Base-by-base conservation (phyloP, 176 grass and related monocot species). In the Oryza meridionalis region DNA sequence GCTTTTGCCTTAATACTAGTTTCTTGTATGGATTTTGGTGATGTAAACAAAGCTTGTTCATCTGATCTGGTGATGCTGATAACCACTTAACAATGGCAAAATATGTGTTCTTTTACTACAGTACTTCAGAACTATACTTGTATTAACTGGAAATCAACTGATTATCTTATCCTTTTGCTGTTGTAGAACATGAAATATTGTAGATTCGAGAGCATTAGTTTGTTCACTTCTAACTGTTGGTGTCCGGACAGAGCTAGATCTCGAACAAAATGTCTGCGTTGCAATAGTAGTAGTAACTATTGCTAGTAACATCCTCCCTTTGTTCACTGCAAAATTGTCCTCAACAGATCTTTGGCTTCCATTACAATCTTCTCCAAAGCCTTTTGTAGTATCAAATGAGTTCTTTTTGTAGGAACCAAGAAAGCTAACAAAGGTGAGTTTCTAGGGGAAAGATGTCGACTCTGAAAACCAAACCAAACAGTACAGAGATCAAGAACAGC, bases 21-120 rank as follows among this genome's bases (percentile, higher is more conserved):
- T 62, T 46, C 4, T 2, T 86, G 79, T 75, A 50, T 70, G 84
- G 69, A 75, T 86, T 78, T 83, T 83, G 67, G 10, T 78, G 70
- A 43, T 81, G 82, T 77, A 81, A 85, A 71, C 70, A 26, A 26
- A 45, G 25, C 59, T 68, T 75, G 67, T 83, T 78, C 46, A 78
- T 82, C 25, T 67, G 19, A 78, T 82, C 25, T 67, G 19, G 64
- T 50, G 53, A 58, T 73, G 19, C 32, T 50, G 53, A 58, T 11
- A 24, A 62, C 58, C 58, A 62, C 58, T 9, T 24, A 62, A 62
- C 58, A 70, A 72, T 76, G 82, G 24, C 25, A 84, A 59, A 42
- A 66, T 3, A 9, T 58, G 53, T 58, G 53, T 58, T 58, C 19
- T 58, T 58, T 55, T 2, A 15, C 21, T 69, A 3, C 33, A 27